Conservation (phyloP, 179 eudicot species). For the Silene vulgaris region DNA sequence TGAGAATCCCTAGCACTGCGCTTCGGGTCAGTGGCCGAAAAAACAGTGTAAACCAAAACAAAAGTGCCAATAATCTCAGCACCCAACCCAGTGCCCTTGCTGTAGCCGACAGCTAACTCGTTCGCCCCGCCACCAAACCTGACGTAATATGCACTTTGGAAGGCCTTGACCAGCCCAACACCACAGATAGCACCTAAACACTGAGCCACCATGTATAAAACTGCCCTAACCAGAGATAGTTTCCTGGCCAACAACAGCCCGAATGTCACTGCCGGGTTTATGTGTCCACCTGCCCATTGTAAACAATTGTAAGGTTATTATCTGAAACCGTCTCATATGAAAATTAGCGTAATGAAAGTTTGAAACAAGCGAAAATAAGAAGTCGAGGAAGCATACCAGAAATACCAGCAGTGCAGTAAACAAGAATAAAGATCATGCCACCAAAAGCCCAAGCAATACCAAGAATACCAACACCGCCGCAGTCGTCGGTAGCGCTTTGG, state of each 20-base stretch:
- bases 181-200: constrained; percentile 61
- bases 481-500: constrained; percentile 30
- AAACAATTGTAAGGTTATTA: neutral
- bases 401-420: constrained; percentile 66
- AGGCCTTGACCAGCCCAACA: constrained; percentile 51
- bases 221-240: constrained; percentile 43
- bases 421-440: constrained; percentile 71
- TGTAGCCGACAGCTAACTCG: constrained; percentile 40
- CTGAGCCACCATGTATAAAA: constrained; percentile 54
- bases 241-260: constrained; percentile 52
- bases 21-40: constrained; percentile 64
- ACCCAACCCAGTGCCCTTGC: constrained; percentile 46
- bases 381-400: constrained; percentile 35
- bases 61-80: constrained; percentile 56
- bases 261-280: constrained; percentile 57
- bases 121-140: constrained; percentile 56
- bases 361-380: neutral
- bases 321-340: neutral
- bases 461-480: constrained; percentile 60
- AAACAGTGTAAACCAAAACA: constrained; percentile 55
- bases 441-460: constrained; percentile 78
- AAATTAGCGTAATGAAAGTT: neutral
- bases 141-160: constrained; percentile 43
- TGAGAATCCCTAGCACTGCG: constrained; percentile 62
- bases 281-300: constrained; percentile 52